Base-by-base conservation (phyloP, 2,329 filamentous ascomycete genomes). In the Coleophoma cylindrospora region DNA sequence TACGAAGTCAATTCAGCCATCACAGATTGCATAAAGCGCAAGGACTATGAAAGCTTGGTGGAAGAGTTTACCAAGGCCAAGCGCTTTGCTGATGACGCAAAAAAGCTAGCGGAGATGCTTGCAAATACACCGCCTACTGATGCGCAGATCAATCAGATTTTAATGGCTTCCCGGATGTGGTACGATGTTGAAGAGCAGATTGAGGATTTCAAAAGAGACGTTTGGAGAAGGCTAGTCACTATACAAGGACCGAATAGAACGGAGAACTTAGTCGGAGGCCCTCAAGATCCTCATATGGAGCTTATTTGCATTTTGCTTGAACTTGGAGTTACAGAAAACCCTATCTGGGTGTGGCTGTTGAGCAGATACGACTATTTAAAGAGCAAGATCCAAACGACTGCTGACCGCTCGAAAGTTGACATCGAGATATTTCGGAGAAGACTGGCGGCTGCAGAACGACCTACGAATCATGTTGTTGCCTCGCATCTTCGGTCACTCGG, bases 91-190 rank as follows among this genome's bases (percentile, higher is more conserved):
- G 86, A 92, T 45, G 86, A 92, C 47, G 89, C 90, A 1, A 84
- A 83, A 54, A 76, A 75, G 49, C 75, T 95, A 38, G 84, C 86
- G 3, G 79, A 82, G 48, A 69, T 71, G 36, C 61, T 79, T 3
- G 72, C 75, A 37, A 74, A 74, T 38, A 76, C 76, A 40, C 73
- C 80, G 10, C 79, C 92, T 9, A 84, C 81, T 12, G 91, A 97
- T 61, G 74, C 81, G 17, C 85, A 97, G 62, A 80, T 94, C 12
- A 89, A 96, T 65, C 86, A 91, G 53, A 85, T 99, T 53, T 74
- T 99, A 43, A 79, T 96, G 43, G 91, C 91, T 8, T 91, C 87
- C 7, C 83, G 91, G 46, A 95, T 99, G 86, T 99, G 94, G 94
- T 80, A 88, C 55, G 91, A 96, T 66, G 89, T 96, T 10, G 87